Conservation (phyloP, 2,329 filamentous ascomycete species). For the Calonectria leucothoes region DNA sequence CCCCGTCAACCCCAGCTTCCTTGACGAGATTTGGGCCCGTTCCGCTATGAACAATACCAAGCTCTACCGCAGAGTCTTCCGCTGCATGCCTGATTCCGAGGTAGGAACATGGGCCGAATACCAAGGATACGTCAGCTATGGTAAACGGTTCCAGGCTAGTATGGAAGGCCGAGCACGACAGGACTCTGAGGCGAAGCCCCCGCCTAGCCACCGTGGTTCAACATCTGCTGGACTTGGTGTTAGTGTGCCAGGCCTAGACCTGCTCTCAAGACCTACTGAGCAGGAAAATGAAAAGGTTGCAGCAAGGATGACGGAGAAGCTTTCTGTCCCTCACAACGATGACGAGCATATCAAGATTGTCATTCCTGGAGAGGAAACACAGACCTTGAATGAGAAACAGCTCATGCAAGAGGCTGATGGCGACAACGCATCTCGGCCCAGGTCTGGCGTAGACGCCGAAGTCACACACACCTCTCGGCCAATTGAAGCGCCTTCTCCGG, state of each 20-base stretch:
- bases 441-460: slow-evolving; percentile 41
- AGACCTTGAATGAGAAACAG: slow-evolving; percentile 55
- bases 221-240: slow-evolving; percentile 55
- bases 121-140: slow-evolving; percentile 83
- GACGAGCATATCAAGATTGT: slow-evolving; percentile 47
- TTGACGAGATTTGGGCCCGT: slow-evolving; percentile 87
- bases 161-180: slow-evolving; percentile 67
- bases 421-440: slow-evolving; percentile 24
- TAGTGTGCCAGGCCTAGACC: slow-evolving; percentile 54
- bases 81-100: slow-evolving; percentile 96
- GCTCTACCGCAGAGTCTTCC: slow-evolving; percentile 92
- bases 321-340: slow-evolving; percentile 31
- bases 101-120: slow-evolving; percentile 95
- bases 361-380: slow-evolving; percentile 44
- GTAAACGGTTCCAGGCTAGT: slow-evolving; percentile 78
- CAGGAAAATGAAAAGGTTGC: slow-evolving; percentile 49
- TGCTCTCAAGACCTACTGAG: slow-evolving; percentile 49
- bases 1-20: slow-evolving; percentile 84
- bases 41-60: slow-evolving; percentile 96
- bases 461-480: slow-evolving; percentile 35
- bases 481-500: slow-evolving; percentile 54
- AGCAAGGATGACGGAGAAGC: slow-evolving; percentile 45
- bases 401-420: slow-evolving; percentile 41
- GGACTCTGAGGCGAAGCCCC: slow-evolving; percentile 59
- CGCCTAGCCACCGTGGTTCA: slow-evolving; percentile 45